phyloP scores from a whole-genome alignment of 2,329 filamentous ascomycete species.

The Xylariaceae sp. region DNA sequence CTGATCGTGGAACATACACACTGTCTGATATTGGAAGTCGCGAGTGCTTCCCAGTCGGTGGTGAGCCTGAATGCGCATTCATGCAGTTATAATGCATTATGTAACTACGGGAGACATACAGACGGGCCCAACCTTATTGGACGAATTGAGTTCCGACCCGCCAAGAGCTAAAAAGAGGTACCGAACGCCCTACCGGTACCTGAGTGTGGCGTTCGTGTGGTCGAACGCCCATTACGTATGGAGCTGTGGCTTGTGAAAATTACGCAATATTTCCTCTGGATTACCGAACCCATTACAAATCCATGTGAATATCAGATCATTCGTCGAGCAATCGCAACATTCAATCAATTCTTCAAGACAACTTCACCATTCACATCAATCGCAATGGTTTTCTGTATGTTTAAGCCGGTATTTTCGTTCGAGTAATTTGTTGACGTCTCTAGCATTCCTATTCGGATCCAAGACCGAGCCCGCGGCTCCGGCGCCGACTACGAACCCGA shows the following conservation, averaged over 20 bases:
- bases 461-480: conserved; percentile 25
- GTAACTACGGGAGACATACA: background rate
- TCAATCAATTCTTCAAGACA: background rate
- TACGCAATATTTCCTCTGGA: background rate
- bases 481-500: conserved; percentile 14
- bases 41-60: too few relatives aligned
- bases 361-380: background rate
- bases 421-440: conserved; percentile 14
- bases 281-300: conserved; percentile 15
- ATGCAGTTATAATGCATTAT: background rate
- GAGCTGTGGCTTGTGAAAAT: background rate
- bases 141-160: too few relatives aligned
- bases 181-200: background rate
- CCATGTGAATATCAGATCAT: background rate
- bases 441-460: conserved; percentile 26
- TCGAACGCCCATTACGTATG: background rate
- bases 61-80: background rate
- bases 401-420: background rate
- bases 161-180: too few relatives aligned
- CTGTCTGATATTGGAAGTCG: too few relatives aligned
- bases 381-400: conserved; percentile 23
- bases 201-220: background rate
- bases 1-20: too few relatives aligned
- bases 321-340: background rate
- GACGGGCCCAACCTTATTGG: background rate